Percentiles rank a stretch among this genome's conserved stretches.
These are phyloP conservation scores for Phytophthora boehmeriae DNA, from an alignment of 352 stramenopile genomes.

Conservation along the genomic window DNA sequence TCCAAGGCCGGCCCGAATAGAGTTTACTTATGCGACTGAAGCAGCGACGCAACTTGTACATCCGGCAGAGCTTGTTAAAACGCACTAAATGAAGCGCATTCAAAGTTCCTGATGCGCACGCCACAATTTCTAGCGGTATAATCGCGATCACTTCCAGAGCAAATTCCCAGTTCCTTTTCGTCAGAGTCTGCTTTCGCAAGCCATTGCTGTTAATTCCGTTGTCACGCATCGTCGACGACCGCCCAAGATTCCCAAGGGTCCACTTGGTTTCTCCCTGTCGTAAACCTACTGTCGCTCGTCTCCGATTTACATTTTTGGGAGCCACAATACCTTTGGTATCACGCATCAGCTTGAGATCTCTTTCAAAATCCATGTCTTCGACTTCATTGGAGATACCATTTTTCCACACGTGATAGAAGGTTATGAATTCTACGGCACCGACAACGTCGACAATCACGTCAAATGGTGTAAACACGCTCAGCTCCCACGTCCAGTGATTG, in stretches of 20 bases:
- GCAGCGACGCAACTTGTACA: slow-evolving; percentile 43
- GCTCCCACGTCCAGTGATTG: slow-evolving; percentile 39
- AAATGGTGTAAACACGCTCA: slow-evolving; percentile 44
- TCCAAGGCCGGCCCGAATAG: slow-evolving; percentile 42
- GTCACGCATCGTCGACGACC: slow-evolving; percentile 13
- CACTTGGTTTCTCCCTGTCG: slow-evolving; percentile 31
- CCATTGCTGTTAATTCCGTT: not conserved
- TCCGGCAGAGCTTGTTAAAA: slow-evolving; percentile 54
- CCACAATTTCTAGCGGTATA: slow-evolving; percentile 52
- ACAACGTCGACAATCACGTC: slow-evolving; percentile 50
- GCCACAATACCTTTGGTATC: slow-evolving; percentile 30
- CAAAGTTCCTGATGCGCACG: slow-evolving; percentile 32
- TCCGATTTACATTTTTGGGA: slow-evolving; percentile 25
- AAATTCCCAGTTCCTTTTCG: slow-evolving; percentile 35
- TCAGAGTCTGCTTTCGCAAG: slow-evolving; percentile 1
- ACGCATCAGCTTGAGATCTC: slow-evolving; percentile 55
- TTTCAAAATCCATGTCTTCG: slow-evolving; percentile 46
- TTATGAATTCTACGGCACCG: slow-evolving; percentile 42
- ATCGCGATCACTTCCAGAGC: slow-evolving; percentile 53
- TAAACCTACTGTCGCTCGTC: slow-evolving; percentile 1
- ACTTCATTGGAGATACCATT: slow-evolving; percentile 51
- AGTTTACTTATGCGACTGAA: slow-evolving; percentile 51
- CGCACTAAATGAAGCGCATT: slow-evolving; percentile 59
- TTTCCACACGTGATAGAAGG: slow-evolving; percentile 45
- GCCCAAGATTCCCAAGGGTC: slow-evolving; percentile 47